Percentiles rank a stretch among this genome's conserved stretches.
Evolutionary conservation across 768 basidiomycete genomes (phyloP).

Genomic region (Boletus sensibilis): DNA sequence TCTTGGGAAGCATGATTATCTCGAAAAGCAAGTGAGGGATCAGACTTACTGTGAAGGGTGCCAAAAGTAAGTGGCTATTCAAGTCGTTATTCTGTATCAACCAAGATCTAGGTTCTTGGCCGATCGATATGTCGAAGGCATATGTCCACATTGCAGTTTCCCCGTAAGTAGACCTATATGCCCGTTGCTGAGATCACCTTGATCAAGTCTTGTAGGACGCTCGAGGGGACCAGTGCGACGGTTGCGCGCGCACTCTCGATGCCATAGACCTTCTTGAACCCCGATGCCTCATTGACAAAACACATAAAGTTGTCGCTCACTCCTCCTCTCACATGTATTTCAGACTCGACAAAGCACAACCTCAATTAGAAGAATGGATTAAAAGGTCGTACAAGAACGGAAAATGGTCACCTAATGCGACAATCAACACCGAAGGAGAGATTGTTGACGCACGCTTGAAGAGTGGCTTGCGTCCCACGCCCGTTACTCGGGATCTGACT

Average conservation of each 20-base stretch:
- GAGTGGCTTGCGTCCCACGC: slow-evolving; percentile 81
- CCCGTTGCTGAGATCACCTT: neutral
- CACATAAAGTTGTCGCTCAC: slow-evolving; percentile 72
- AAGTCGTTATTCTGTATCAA: slow-evolving; percentile 5
- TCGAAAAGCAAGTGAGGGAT: slow-evolving; percentile 82
- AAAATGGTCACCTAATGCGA: slow-evolving; percentile 90
- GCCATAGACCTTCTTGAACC: slow-evolving; percentile 93
- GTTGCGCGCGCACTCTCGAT: slow-evolving; percentile 88
- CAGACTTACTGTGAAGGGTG: slow-evolving; percentile 96
- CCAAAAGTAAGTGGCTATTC: slow-evolving; percentile 53
- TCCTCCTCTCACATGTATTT: slow-evolving; percentile 91
- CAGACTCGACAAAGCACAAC: slow-evolving; percentile 79
- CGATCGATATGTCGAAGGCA: slow-evolving; percentile 98
- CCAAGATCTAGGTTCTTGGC: slow-evolving; percentile 72
- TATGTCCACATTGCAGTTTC: slow-evolving; percentile 88
- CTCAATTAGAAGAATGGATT: slow-evolving; percentile 85
- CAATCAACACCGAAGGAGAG: slow-evolving; percentile 84
- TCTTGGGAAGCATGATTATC: slow-evolving; percentile 70
- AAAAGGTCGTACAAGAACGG: slow-evolving; percentile 74
- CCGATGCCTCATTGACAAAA: slow-evolving; percentile 85
- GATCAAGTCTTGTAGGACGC: slow-evolving; percentile 61
- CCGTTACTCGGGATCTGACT: slow-evolving; percentile 88
- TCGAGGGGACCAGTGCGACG: slow-evolving; percentile 97
- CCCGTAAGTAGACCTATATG: slow-evolving; percentile 48
- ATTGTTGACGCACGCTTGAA: slow-evolving; percentile 88